Evolutionary conservation across 2,329 filamentous ascomycete species (phyloP), one percentile per base, ranked within the genome.

Genomic region (Bipolaris zeicola): DNA sequence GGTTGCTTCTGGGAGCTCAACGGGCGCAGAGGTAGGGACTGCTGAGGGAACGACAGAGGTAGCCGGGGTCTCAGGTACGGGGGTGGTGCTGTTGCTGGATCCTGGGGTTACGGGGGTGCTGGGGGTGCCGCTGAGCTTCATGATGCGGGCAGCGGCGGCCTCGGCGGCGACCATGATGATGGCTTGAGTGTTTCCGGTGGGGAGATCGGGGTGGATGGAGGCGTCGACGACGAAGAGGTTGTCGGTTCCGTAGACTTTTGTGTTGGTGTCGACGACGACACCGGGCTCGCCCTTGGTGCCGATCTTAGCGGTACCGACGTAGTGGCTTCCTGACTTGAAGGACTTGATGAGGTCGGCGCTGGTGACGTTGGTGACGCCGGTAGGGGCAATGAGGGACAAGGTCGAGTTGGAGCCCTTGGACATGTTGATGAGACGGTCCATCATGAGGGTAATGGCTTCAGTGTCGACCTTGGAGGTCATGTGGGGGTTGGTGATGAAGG

Each of bases 181-280:
- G 1, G 86, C 83, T 45, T 85, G 84, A 1, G 88, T 89, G 75
- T 91, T 91, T 16, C 87, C 85, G 0, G 86, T 87, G 2, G 87
- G 81, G 63, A 89, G 84, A 60, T 88, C 88, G 0, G 88, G 87
- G 77, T 89, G 88, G 22, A 81, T 77, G 0, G 75, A 78, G 1
- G 77, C 78, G 56, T 81, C 79, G 2, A 81, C 79, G 1, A 81
- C 78, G 46, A 79, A 76, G 5, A 81, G 64, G 34, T 79, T 79
- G 43, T 74, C 63, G 1, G 78, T 78, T 2, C 74, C 74, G 66
- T 81, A 69, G 4, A 83, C 81, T 41, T 80, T 78, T 49, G 81
- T 68, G 41, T 68, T 37, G 5, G 58, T 63, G 16, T 68, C 66
- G 39, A 68, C 66, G 6, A 83, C 81, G 1, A 81, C 76, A 34